A percentile compares a stretch with the other conserved stretches of the same genome.
Conservation (phyloP, 2,329 filamentous ascomycete genomes). For the Blastomyces emzantsi region DNA sequence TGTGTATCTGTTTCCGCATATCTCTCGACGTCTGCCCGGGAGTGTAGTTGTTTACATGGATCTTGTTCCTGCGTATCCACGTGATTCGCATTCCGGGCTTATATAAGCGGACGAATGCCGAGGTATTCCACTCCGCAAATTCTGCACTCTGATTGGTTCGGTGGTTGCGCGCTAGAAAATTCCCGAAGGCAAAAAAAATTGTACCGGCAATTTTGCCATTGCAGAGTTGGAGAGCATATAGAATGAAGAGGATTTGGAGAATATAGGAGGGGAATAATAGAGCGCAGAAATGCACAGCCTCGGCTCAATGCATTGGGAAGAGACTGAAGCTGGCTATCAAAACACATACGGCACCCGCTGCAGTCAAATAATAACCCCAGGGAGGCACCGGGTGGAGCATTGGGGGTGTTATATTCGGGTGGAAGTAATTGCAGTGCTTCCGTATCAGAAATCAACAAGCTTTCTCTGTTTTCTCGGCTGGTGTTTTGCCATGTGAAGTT, state of each 20-base stretch:
- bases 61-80: no score
- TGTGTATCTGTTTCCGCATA: background rate
- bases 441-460: background rate
- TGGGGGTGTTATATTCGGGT: background rate
- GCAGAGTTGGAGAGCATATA: background rate
- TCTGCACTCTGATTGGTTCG: background rate
- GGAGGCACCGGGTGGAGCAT: background rate
- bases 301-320: background rate
- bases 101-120: background rate
- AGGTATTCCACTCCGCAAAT: constrained; percentile 2
- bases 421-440: background rate
- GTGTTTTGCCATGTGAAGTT: background rate
- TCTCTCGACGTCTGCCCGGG: background rate
- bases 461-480: background rate
- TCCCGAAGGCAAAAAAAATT: background rate
- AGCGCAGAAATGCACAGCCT: background rate
- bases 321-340: background rate
- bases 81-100: background rate
- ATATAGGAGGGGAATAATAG: background rate
- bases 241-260: background rate
- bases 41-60: no score
- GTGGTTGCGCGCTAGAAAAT: background rate
- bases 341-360: background rate
- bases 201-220: background rate
- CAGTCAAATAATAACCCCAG: background rate